phyloP scores from a whole-genome alignment of 495 filamentous ascomycete genomes.

The Aeminium ludgeri region DNA sequence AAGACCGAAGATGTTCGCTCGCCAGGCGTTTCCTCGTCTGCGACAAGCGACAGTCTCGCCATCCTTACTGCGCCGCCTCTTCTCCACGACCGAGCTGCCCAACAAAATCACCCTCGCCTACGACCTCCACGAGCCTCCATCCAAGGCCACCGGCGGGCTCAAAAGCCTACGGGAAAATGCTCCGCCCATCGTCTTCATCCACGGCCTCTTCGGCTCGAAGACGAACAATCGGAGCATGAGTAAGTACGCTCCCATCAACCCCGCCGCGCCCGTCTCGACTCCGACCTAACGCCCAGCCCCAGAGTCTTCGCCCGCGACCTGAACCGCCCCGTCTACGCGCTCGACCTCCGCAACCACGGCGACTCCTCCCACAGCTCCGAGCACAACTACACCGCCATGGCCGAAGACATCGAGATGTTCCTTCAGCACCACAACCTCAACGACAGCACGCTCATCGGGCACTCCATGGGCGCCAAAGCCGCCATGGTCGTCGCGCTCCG shows the following conservation, averaged over 20 bases:
- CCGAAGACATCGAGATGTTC: slow-evolving; percentile 71
- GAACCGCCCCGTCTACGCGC: slow-evolving; percentile 60
- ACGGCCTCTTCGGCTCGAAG: slow-evolving; percentile 91
- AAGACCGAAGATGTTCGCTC: slow-evolving; percentile 5
- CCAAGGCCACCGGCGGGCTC: slow-evolving; percentile 1
- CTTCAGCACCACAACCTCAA: slow-evolving; percentile 55
- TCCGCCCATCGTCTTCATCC: slow-evolving; percentile 78
- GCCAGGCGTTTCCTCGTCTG: not conserved
- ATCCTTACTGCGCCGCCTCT: not conserved
- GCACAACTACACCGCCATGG: slow-evolving; percentile 77
- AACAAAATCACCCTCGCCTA: slow-evolving; percentile 30
- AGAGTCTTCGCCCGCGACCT: slow-evolving; percentile 73
- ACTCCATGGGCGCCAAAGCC: slow-evolving; percentile 96
- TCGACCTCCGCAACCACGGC: slow-evolving; percentile 92
- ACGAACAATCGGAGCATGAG: slow-evolving; percentile 91
- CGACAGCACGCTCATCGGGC: slow-evolving; percentile 65
- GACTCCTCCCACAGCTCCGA: slow-evolving; percentile 59
- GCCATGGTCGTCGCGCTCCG: slow-evolving; percentile 77
- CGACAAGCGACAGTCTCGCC: not conserved
- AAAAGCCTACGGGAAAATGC: slow-evolving; percentile 26
- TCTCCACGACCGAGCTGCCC: slow-evolving; percentile 7
- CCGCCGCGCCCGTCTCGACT: not conserved
- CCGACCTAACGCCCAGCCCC: slow-evolving; percentile 13
- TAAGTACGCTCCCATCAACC: slow-evolving; percentile 48
- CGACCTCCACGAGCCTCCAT: slow-evolving; percentile 39